Base-by-base conservation (phyloP, 2,329 filamentous ascomycete genomes). In the Bipolaris bicolor region DNA sequence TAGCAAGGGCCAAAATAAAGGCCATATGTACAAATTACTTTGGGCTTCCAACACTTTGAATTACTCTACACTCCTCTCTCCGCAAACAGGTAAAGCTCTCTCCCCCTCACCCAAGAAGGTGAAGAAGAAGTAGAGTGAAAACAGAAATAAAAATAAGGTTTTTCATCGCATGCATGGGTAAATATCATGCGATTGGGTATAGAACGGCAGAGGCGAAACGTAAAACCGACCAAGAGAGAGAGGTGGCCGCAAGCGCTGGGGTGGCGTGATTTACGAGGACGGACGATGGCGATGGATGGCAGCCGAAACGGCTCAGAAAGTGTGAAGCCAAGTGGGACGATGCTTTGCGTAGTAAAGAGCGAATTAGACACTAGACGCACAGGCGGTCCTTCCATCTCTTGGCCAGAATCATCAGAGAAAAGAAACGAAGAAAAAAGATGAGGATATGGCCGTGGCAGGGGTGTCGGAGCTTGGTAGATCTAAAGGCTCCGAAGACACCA, bases 361-460 rank as follows among this genome's bases (percentile, higher is more conserved):
- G 66, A 68, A 69, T 70, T 69, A 69, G 62, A 70, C 62, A 68
- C 62, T 62, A 66, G 55, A 47, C 59, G 43, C 47, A 40, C 40
- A 49, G 41, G 51, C 48, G 57, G 54, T 52, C 51, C 43, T 33
- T 63, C 49, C 43, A 39, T 63, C 43, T 54, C 33, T 61, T 57
- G 52, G 56, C 62, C 54, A 51, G 37, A 44, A 48, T 49, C 48
- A 45, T 56, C 31, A 45, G 47, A 33, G 36, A 36, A 33, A 53
- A 56, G 26, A 60, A 26, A 22, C 41, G 43, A 45, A 56, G 36
- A 33, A 29, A 51, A 31, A 45, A 22, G 18, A 36, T 20, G 24
- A 47, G 11, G 26, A 26, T 44, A 31, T 39, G 13, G 39, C 33
- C 44, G 20, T 52, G 37, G 31, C 26, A 26, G 29, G 39, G 40